Base-by-base conservation (phyloP, 2,329 filamentous ascomycete species). In the Xenoacremonium recifei region DNA sequence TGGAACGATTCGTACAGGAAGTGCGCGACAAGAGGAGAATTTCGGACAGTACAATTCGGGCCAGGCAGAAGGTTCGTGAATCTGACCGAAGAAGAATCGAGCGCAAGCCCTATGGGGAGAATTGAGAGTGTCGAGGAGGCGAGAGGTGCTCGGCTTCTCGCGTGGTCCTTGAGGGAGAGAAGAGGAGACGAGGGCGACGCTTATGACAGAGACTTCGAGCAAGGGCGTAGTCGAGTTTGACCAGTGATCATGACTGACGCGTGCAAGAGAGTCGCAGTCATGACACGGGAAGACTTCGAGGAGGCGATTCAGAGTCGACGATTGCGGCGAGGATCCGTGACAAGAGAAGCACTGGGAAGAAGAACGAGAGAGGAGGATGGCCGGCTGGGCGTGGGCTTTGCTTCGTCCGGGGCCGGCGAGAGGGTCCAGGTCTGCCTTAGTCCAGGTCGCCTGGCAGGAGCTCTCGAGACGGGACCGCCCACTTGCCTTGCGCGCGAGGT, bases 291-390 rank as follows among this genome's bases (percentile, higher is more conserved):
- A 34, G 39, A 39, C 44, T 41, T 47, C 36, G 44, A 43, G 17
- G 36, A 20, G 37, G 34, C 25, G 44, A 39, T 45, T 43, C 39
- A 38, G 47, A n/a, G n/a, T n/a, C n/a, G n/a, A n/a, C n/a, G n/a
- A n/a, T n/a, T 6, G 30, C 35, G 31, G 35, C 21, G 38, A 47
- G 20, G 51, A 42, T 40, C 43, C 31, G 37, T 36, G 46, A 52
- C 46, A 46, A 50, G 60, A 65, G 58, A 53, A 57, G 49, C 58
- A 53, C 57, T 57, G 51, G 60, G 52, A 52, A 50, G 49, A 48
- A 52, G 55, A 51, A 56, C 53, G 48, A 33, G 29, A 36, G 13
- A 21, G 20, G 20, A 11, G 17, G 6, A n/a, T n/a, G 18, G 10
- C 17, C 29, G 42, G 32, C 33, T 41, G 43, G 35, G 44, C 33